Evolutionary conservation across 352 stramenopile species (phyloP), one percentile per base, ranked within the genome.

Genomic region (Phytophthora agathidicida): DNA sequence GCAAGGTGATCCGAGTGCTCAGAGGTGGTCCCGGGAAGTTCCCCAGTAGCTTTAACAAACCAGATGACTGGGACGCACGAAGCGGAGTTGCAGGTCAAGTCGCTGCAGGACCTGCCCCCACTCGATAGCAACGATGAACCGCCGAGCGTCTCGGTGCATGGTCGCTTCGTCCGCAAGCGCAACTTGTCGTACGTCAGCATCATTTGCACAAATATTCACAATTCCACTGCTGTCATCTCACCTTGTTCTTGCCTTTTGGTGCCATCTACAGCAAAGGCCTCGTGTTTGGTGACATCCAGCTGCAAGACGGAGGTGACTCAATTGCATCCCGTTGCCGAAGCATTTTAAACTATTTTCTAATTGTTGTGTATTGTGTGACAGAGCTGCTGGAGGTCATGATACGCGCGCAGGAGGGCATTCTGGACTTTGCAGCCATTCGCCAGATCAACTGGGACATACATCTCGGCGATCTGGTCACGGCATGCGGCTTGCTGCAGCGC

Each of bases 341-440:
- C 10, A 36, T 38, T 13, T 1, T 28, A 45, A 32, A 13, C 10
- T 37, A 10, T 33, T 5, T 42, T 16, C 10, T 37, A 10, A 38
- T 5, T 42, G 0, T 44, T 5, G 14, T 20, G 44, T 27, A 4
- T 7, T 39, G 28, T 13, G 26, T 47, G 35, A 4, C 23, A 94
- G 86, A 73, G 47, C 72, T 93, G 9, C 58, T 94, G 7, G 83
- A 94, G 65, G 68, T 95, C 42, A 95, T 95, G 79, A 84, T 93
- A 49, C 86, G 77, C n/a, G 75, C 78, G 3, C 60, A 75, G 26
- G 71, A 84, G 4, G 82, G 68, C 6, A 62, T 76, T 9, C 73
- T 93, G 37, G 84, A 77, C 26, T 39, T 88, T 31, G 78, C 84
- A 7, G 58, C 74, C 16, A 81, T 93, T 56, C 81, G 77, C 10